Base-by-base conservation (phyloP, 2,329 filamentous ascomycete species). In the Bimuria novae-zelandiae region DNA sequence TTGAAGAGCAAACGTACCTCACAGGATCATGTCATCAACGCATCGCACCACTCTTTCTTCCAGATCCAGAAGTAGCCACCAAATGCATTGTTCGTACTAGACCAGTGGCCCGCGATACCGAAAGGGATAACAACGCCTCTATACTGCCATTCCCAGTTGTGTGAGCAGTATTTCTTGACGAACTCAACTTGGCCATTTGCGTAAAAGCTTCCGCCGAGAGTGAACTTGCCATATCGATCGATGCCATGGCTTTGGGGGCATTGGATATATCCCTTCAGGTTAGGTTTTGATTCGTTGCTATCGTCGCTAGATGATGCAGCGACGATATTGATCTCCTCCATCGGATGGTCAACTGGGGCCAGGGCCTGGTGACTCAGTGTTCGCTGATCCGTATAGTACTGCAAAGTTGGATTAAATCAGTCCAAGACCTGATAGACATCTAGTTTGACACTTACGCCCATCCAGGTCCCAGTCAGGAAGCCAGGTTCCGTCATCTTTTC, bases 1-100 rank as follows among this genome's bases (percentile, higher is more conserved):
- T 17, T 36, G 33, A 17, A 3, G 8, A 7, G 5, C 8, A 4
- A 17, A 17, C 14, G 16, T 7, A n/a, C 4, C 16, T 7, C 5
- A 4, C 4, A 36, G 14, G 8, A 16, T 43, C 25, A 43, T 5
- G n/a, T 3, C n/a, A 16, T 16, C 12, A 30, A 25, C 10, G 27
- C 19, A 14, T 45, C 30, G 30, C 48, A 51, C 63, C 62, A 68
- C n/a, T 65, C 61, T 19, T 55, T 37, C 39, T 67, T 68, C 58
- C 61, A 67, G 7, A 67, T 62, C 62, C 64, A 67, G 19, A 67
- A 63, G 22, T 65, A 61, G 0, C 63, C 63, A n/a, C 60, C 60
- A 33, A 66, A 61, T 3, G 40, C 39, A 12, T 46, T 36, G 1
- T 44, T 17, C 3, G 39, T 8, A 25, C 22, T 14, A 27, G 58